phyloP scores from a whole-genome alignment of 2,329 filamentous ascomycete species.

The Zymoseptoria tritici region DNA sequence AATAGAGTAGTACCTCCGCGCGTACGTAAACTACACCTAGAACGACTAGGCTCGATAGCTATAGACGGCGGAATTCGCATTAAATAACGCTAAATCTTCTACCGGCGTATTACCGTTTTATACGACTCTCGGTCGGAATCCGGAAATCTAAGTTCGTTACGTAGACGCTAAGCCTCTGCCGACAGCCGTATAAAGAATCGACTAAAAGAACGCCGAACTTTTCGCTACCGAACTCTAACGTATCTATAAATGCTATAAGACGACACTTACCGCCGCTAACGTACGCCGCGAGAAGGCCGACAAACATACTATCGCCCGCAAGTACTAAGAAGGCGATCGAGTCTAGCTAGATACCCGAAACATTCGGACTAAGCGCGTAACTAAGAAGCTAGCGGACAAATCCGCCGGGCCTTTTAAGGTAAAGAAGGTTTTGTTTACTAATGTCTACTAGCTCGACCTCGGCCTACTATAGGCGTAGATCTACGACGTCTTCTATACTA shows the following conservation, averaged over 20 bases:
- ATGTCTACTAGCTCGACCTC: background rate
- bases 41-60: background rate
- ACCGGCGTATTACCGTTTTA: background rate
- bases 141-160: background rate
- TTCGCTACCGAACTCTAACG: background rate
- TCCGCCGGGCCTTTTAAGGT: background rate
- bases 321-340: background rate
- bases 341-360: constrained; percentile 1
- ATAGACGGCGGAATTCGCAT: background rate
- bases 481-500: constrained; percentile 1
- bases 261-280: background rate
- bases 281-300: background rate
- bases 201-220: background rate
- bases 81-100: background rate
- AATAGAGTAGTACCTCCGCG: background rate
- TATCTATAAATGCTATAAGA: background rate
- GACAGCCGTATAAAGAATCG: background rate
- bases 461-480: background rate
- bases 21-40: background rate
- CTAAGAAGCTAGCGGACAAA: constrained; percentile 1
- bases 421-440: background rate
- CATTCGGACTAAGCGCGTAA: background rate
- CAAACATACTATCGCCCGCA: background rate
- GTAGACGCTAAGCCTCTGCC: background rate
- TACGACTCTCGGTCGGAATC: background rate